phyloP scores from a whole-genome alignment of 345 rosid species.

The Litchi chinensis region DNA sequence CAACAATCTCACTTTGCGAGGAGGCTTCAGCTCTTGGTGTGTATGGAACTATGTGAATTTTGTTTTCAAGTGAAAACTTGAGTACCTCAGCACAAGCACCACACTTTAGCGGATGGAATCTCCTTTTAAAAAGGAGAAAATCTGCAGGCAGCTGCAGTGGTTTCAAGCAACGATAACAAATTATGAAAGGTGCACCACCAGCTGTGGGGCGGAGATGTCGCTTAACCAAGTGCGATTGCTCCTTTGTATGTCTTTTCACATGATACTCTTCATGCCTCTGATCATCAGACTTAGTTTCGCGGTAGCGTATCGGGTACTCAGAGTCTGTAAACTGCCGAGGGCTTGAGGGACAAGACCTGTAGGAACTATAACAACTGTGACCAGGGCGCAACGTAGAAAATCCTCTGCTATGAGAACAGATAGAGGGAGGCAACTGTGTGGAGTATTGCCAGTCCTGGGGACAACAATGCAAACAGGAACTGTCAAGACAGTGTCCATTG shows the following conservation, averaged over 20 bases:
- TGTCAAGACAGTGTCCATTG: constrained; percentile 37
- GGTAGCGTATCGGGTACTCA: constrained; percentile 37
- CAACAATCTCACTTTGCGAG: constrained; percentile 41
- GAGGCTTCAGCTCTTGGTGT: constrained; percentile 27
- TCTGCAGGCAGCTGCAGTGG: constrained; percentile 75
- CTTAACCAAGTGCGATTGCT: constrained; percentile 51
- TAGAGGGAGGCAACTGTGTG: constrained; percentile 38
- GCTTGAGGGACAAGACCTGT: constrained; percentile 58
- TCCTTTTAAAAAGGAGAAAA: constrained; percentile 65
- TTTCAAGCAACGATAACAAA: constrained; percentile 61
- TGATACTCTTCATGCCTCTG: constrained; percentile 46
- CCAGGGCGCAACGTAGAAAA: constrained; percentile 31
- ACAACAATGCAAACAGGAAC: constrained; percentile 35
- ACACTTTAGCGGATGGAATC: constrained; percentile 69
- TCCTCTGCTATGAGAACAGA: constrained; percentile 26
- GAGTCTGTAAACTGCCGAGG: constrained; percentile 56
- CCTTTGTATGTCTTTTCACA: constrained; percentile 43
- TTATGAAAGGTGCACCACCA: constrained; percentile 81
- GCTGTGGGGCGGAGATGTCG: constrained; percentile 70
- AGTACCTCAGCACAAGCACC: constrained; percentile 69
- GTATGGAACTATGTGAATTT: constrained; percentile 60
- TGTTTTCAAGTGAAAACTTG: constrained; percentile 59
- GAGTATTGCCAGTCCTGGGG: constrained; percentile 39
- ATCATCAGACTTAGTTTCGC: constrained; percentile 50
- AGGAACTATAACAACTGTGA: constrained; percentile 36